Conservation (phyloP, 2,329 filamentous ascomycete genomes). For the Epicoccum sorghinum region DNA sequence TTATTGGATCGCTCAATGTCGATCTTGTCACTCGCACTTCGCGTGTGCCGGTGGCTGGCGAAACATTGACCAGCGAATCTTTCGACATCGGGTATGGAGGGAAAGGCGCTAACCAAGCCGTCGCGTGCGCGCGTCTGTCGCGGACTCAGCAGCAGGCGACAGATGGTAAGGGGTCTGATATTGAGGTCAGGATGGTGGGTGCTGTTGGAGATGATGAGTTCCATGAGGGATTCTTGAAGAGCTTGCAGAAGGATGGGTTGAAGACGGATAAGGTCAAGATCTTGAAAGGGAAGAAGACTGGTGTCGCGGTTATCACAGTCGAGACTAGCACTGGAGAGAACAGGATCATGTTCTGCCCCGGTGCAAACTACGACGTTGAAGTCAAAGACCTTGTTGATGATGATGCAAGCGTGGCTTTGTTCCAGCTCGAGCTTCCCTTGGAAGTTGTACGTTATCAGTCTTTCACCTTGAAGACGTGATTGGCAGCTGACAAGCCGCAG, state of each 20-base stretch:
- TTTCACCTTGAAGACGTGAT: neutral
- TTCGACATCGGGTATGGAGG: constrained; percentile 85
- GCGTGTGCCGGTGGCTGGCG: constrained; percentile 81
- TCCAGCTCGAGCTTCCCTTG: constrained; percentile 56
- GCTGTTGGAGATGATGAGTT: constrained; percentile 56
- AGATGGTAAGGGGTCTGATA: constrained; percentile 31
- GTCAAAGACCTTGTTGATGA: constrained; percentile 47
- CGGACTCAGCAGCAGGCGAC: constrained; percentile 52
- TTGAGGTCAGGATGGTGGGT: constrained; percentile 57
- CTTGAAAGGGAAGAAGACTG: constrained; percentile 53
- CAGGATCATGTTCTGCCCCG: constrained; percentile 55
- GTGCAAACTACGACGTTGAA: constrained; percentile 53
- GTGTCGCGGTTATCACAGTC: constrained; percentile 57
- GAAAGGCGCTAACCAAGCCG: constrained; percentile 95
- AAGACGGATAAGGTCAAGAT: constrained; percentile 49
- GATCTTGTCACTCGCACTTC: constrained; percentile 89
- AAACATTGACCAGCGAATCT: constrained; percentile 80
- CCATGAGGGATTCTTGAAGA: constrained; percentile 49
- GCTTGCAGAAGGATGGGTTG: constrained; percentile 53
- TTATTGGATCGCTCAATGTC: constrained; percentile 92
- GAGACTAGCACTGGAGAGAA: constrained; percentile 57
- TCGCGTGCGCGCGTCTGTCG: constrained; percentile 83
- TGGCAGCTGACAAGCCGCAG: constrained; percentile 18
- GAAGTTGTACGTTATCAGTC: constrained; percentile 38
- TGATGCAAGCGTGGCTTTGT: constrained; percentile 51